phyloP scores from a whole-genome alignment of 257 asterid species.

The Capsicum baccatum region DNA sequence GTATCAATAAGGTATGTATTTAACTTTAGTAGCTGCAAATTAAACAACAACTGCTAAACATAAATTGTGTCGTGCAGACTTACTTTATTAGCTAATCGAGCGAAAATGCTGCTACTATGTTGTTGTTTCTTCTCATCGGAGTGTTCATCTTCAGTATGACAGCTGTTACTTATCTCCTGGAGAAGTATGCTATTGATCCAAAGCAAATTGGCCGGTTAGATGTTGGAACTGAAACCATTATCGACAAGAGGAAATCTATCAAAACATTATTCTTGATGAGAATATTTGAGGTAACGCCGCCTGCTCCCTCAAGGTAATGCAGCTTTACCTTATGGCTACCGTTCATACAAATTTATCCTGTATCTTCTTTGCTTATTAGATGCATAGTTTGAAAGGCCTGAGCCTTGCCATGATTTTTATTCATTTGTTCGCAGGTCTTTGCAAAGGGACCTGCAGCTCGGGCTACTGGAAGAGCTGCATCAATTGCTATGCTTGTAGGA shows the following conservation, averaged over 20 bases:
- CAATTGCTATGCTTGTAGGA: slow-evolving; percentile 91
- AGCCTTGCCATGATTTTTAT: background rate
- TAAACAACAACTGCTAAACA: background rate
- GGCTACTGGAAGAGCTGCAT: slow-evolving; percentile 99
- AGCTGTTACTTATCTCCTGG: slow-evolving; percentile 82
- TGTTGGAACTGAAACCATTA: slow-evolving; percentile 96
- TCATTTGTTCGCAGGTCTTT: slow-evolving; percentile 62
- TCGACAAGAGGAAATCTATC: slow-evolving; percentile 95
- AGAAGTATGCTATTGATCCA: slow-evolving; percentile 80
- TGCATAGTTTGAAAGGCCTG: background rate
- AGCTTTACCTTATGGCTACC: background rate
- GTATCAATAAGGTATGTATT: slow-evolving; percentile 81
- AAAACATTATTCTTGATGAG: slow-evolving; percentile 98
- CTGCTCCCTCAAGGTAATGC: background rate
- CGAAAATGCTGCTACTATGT: background rate
- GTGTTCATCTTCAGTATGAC: slow-evolving; percentile 73
- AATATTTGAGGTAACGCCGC: slow-evolving; percentile 75
- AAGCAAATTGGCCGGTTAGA: slow-evolving; percentile 93
- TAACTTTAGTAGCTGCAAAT: background rate
- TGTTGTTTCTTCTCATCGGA: background rate
- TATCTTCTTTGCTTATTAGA: background rate
- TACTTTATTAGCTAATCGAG: background rate
- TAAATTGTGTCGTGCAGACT: background rate
- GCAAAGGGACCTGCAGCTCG: slow-evolving; percentile 96
- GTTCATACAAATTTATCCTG: slow-evolving; percentile 25